These are phyloP conservation scores for Hypericum androsaemum DNA, from an alignment of 345 rosid genomes.

Conservation along the genomic window DNA sequence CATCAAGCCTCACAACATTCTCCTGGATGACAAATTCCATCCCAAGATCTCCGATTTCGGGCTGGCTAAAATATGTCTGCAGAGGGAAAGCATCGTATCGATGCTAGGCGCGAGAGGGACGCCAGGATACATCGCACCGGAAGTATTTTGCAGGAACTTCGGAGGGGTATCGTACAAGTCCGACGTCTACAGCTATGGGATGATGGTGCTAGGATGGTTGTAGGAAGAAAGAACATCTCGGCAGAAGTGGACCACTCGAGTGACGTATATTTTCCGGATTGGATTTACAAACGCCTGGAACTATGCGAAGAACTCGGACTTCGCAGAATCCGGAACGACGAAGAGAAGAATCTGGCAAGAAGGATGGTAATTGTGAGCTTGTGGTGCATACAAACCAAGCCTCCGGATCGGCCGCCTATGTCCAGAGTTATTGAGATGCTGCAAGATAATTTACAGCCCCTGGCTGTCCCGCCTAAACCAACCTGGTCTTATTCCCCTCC, in stretches of 20 bases:
- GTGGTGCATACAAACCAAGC: too few relatives aligned
- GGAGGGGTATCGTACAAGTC: too few relatives aligned
- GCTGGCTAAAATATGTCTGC: background rate
- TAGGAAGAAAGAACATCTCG: background rate
- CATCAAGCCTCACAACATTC: too few relatives aligned
- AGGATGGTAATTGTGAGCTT: too few relatives aligned
- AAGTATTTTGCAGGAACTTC: background rate
- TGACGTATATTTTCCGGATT: background rate
- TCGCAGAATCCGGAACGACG: background rate
- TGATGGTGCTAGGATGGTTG: conserved; percentile 2
- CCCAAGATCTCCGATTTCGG: conserved; percentile 2
- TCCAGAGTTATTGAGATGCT: background rate
- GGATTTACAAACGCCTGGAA: background rate
- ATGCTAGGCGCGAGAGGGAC: background rate
- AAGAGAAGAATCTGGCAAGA: background rate
- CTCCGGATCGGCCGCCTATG: conserved; percentile 1
- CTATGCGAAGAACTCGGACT: background rate
- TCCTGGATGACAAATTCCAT: background rate
- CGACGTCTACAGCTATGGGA: background rate
- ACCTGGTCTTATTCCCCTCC: background rate
- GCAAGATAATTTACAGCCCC: background rate
- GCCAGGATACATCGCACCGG: background rate
- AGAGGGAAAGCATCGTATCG: background rate
- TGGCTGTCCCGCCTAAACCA: background rate
- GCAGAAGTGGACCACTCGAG: background rate